Evolutionary conservation across 148 eudicot genomes (phyloP), one percentile per base, ranked within the genome.

Genomic region (Dianthus caryophyllus): DNA sequence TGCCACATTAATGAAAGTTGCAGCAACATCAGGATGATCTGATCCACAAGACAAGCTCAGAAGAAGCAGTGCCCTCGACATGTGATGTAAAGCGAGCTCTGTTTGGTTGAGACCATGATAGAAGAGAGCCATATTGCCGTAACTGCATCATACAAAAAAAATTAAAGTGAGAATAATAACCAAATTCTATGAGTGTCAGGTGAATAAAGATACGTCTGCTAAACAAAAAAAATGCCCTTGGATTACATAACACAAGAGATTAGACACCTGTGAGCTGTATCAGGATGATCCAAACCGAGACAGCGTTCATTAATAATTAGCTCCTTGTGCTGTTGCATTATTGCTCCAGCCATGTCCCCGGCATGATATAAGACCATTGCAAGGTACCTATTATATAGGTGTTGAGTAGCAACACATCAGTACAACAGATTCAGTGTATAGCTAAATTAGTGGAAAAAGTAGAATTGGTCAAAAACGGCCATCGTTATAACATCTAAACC

Each of bases 311-410:
- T 94, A 73, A 94, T 94, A 57, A 94, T 90, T 31, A 94, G 92
- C 78, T 94, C 99, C 79, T 90, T 90, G 78, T 94, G 99, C 55
- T 94, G 99, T 81, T 94, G 99, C 96, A 86, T 88, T 63, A 94
- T 94, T 15, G 99, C 99, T 66, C 93, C 97, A 78, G 89, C 89
- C 90, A 94, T 83, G 65, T 94, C 99, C 71, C 97, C 97, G 15
- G 97, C 99, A 72, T 94, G 99, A 80, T 94, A 94, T 58, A 94
- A 71, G 52, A 94, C 97, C 99, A 94, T 94, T 59, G 99, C 99
- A 71, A 94, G 95, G 75, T 94, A 94, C 76, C 99, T 94, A 77
- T 27, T 25, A 58, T 4, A 10, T 31, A 53, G 43, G 46, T 2
- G 25, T 27, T 30, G 24, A 64, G 24, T 33, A 44, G n/a, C 3